These are phyloP conservation scores for Ceratobasidium sp. DNA, from an alignment of 1,284 basidiomycete species.

Conservation along the genomic window DNA sequence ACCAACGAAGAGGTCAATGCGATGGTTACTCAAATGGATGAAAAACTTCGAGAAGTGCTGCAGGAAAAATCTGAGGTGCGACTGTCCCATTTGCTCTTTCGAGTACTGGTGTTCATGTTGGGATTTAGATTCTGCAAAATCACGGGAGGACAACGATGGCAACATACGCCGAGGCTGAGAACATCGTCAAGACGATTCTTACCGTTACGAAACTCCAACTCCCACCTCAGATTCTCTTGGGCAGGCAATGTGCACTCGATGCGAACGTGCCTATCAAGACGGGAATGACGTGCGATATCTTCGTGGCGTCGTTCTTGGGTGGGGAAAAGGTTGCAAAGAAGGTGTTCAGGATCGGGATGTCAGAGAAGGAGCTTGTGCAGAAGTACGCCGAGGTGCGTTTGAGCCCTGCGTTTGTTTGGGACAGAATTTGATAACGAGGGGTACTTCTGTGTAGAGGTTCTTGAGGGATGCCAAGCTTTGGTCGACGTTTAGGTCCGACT, in stretches of 20 bases:
- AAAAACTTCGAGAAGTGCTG: neutral
- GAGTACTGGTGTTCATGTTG: neutral
- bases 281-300: conserved; percentile 34
- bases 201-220: conserved; percentile 29
- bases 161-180: conserved; percentile 23
- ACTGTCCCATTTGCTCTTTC: neutral
- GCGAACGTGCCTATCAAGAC: conserved; percentile 13
- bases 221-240: conserved; percentile 18
- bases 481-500: conserved; percentile 33
- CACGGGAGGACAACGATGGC: neutral
- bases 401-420: too few species aligned
- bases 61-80: neutral
- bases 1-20: neutral
- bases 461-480: conserved; percentile 20
- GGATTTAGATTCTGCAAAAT: conserved; percentile 2
- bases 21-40: neutral
- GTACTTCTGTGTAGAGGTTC: conserved; percentile 14
- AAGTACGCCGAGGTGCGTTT: conserved; percentile 16
- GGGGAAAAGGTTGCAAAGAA: conserved; percentile 36
- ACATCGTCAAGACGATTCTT: conserved; percentile 18
- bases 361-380: conserved; percentile 10
- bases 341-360: conserved; percentile 41
- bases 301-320: conserved; percentile 12
- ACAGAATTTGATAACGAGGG: neutral
- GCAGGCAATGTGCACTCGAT: conserved; percentile 24